These are phyloP conservation scores for Nicotiana paniculata DNA, from an alignment of 257 asterid genomes.

Conservation along the genomic window DNA sequence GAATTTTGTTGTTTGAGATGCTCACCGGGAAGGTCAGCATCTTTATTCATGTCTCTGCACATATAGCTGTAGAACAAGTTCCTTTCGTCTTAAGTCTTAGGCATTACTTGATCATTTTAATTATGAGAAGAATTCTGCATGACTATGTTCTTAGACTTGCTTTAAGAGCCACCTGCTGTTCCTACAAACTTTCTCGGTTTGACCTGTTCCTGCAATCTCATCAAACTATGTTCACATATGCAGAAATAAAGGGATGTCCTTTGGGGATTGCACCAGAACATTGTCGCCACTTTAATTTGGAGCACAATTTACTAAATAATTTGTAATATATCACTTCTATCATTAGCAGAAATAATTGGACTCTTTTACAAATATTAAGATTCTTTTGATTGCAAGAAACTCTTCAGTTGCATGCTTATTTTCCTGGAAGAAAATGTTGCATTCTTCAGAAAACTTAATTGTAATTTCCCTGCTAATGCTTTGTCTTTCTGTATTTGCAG, in stretches of 20 bases:
- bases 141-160: not conserved
- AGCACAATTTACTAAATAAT: not conserved
- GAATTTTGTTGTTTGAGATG: conserved; percentile 25
- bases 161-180: not conserved
- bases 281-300: not conserved
- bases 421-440: not conserved
- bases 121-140: not conserved
- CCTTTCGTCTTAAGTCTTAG: not conserved
- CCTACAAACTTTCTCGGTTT: not conserved
- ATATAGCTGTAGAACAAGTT: not conserved
- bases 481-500: conserved; percentile 5
- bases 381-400: not conserved
- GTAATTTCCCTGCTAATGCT: not conserved
- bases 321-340: not conserved
- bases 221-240: not conserved
- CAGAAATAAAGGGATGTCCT: not conserved
- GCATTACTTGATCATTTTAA: not conserved
- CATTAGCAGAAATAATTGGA: not conserved
- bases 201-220: not conserved
- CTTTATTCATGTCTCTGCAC: not conserved
- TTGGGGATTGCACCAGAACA: not conserved
- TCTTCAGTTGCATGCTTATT: not conserved
- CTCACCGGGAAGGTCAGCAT: conserved; percentile 17
- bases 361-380: not conserved
- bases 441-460: not conserved